Conservation (phyloP, 257 asterid genomes). For the Primulina eburnea region DNA sequence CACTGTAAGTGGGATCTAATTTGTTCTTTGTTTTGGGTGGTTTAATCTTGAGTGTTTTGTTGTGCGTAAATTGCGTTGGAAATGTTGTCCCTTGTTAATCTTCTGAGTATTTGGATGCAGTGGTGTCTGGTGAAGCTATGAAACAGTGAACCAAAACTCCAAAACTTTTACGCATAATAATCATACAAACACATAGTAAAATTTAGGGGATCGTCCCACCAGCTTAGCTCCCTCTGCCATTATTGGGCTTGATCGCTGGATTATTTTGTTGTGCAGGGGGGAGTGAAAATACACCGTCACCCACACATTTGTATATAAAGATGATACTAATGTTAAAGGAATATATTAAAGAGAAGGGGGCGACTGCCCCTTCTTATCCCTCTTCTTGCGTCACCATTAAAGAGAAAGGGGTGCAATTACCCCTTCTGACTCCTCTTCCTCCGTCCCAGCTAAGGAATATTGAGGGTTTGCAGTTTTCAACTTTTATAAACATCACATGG, state of each 20-base stretch:
- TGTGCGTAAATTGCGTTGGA: neutral
- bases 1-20: slow-evolving; percentile 53
- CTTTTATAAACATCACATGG: neutral
- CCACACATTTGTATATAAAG: neutral
- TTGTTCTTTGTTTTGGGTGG: neutral
- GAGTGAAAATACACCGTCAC: neutral
- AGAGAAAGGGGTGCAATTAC: too few relatives aligned
- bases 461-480: too few relatives aligned
- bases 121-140: too few relatives aligned
- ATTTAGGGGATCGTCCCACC: neutral
- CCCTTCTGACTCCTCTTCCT: too few relatives aligned
- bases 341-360: neutral
- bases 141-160: neutral
- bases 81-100: neutral
- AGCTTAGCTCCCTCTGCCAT: neutral
- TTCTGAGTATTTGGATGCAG: neutral
- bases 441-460: too few relatives aligned
- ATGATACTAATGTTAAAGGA: neutral
- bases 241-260: neutral
- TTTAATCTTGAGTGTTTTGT: neutral
- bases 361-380: neutral
- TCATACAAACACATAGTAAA: neutral
- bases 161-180: neutral
- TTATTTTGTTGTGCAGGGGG: neutral
- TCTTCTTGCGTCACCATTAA: too few relatives aligned